Percentiles rank a stretch among this genome's conserved stretches.
Evolutionary conservation across 2,329 filamentous ascomycete genomes (phyloP).

Genomic region (Penicillium expansum): DNA sequence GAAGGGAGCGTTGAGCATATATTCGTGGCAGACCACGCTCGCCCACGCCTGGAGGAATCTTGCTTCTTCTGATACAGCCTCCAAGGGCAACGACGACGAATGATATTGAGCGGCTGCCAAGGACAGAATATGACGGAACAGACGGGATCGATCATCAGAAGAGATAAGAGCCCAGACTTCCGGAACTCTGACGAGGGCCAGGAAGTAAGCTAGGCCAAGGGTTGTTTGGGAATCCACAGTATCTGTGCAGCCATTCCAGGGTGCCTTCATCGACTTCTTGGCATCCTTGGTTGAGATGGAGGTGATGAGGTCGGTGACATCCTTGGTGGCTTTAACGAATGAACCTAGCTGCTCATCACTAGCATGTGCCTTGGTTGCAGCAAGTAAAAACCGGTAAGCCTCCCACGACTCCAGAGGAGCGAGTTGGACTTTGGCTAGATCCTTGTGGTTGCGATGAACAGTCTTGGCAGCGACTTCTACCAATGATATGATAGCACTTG

Average conservation of each 20-base stretch:
- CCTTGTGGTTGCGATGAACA: constrained; percentile 31
- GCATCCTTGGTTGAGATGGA: constrained; percentile 26
- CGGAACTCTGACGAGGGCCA: constrained; percentile 34
- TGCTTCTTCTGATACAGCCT: constrained; percentile 26
- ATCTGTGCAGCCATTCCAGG: constrained; percentile 41
- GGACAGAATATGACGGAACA: constrained; percentile 36
- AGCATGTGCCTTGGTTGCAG: constrained; percentile 23
- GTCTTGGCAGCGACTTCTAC: constrained; percentile 29
- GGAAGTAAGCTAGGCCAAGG: constrained; percentile 36
- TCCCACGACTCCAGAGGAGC: constrained; percentile 39
- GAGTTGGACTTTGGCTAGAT: constrained; percentile 23
- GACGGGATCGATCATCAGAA: constrained; percentile 29
- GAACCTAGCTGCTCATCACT: constrained; percentile 23
- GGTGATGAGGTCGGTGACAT: constrained; percentile 26
- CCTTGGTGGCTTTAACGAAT: constrained; percentile 26
- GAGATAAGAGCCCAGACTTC: constrained; percentile 30
- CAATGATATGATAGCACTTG: constrained; percentile 22
- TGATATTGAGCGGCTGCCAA: constrained; percentile 32
- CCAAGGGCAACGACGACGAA: constrained; percentile 24
- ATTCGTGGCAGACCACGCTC: constrained; percentile 40
- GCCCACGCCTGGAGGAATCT: constrained; percentile 40
- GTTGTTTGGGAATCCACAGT: constrained; percentile 30
- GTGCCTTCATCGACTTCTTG: constrained; percentile 24
- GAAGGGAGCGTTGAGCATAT: constrained; percentile 34
- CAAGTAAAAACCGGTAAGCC: constrained; percentile 35